Evolutionary conservation across 768 basidiomycete genomes (phyloP), one percentile per base, ranked within the genome.

Genomic region (Arthromyces matolae): DNA sequence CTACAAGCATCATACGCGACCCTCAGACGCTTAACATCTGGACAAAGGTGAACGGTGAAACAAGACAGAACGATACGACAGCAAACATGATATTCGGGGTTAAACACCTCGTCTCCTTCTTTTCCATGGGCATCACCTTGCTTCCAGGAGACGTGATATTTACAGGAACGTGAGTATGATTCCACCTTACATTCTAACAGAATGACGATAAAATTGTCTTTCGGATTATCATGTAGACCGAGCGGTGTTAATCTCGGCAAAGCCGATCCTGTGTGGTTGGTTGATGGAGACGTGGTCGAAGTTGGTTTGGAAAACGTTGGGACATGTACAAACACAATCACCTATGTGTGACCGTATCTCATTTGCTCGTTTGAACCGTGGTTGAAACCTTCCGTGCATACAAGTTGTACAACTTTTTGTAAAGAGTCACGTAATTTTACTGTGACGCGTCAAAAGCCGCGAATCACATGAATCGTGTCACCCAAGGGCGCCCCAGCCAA

Each of bases 81-180:
- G 70, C 68, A 16, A 71, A 64, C 45, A 71, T 71, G 71, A 69
- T 73, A 12, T 73, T 71, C 47, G 64, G 64, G 24, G 70, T 73
- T 34, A 66, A 65, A 46, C 58, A 70, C 16, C 58, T 71, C 2
- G 68, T 72, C 18, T 67, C 65, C 7, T 73, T 71, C 61, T 71
- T 74, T 60, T 70, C 68, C 2, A 74, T 74, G 72, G 71, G 72
- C 1, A 72, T 63, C 8, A 73, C 71, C 2, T 49, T 72, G 23
- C 53, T 65, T 12, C 72, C 71, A 19, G 72, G 70, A 14, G 72
- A 73, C 47, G 64, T 73, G 2, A 72, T 73, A 19, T 73, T 71
- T 55, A 72, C 71, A 42, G 70, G 70, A 60, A 71, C 67, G 71
- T 68, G 36, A 60, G 69, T 61, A 9, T 34, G 35, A 45, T 5